Evolutionary conservation across 2,329 filamentous ascomycete species (phyloP).

Genomic region (Arthrinium phaeospermum): DNA sequence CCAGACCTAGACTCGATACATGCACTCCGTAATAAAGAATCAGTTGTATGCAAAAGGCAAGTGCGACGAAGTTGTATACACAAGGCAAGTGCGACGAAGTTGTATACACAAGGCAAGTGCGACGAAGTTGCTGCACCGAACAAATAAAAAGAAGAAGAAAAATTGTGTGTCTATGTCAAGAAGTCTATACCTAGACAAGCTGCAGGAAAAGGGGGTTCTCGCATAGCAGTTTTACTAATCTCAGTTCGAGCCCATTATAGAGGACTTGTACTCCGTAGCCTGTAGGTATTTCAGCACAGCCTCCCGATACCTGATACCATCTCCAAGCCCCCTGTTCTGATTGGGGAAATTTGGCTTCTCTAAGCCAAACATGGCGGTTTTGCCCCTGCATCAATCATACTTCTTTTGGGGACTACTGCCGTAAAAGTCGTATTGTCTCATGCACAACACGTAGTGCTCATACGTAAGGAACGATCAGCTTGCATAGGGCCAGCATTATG

Average conservation of each 20-base stretch:
- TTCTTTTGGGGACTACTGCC: background rate
- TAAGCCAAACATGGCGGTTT: background rate
- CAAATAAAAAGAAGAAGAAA: too few species aligned
- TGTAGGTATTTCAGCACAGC: conserved; percentile 4
- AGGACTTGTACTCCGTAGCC: background rate
- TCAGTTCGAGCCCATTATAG: background rate
- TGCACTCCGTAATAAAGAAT: too few species aligned
- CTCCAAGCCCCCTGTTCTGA: background rate
- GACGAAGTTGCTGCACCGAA: background rate
- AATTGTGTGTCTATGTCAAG: background rate
- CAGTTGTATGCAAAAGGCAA: too few species aligned
- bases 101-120: background rate
- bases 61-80: too few species aligned
- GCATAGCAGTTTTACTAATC: background rate
- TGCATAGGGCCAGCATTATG: background rate
- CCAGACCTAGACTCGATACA: background rate
- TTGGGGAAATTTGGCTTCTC: background rate
- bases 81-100: too few species aligned
- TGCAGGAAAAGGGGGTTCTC: background rate
- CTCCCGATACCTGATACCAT: background rate
- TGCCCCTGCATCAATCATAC: conserved; percentile 9
- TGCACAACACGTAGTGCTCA: conserved; percentile 4
- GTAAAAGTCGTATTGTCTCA: background rate
- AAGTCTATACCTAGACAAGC: background rate
- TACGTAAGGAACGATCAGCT: background rate